phyloP scores from a whole-genome alignment of 495 filamentous ascomycete genomes.

The Letharia lupina region DNA sequence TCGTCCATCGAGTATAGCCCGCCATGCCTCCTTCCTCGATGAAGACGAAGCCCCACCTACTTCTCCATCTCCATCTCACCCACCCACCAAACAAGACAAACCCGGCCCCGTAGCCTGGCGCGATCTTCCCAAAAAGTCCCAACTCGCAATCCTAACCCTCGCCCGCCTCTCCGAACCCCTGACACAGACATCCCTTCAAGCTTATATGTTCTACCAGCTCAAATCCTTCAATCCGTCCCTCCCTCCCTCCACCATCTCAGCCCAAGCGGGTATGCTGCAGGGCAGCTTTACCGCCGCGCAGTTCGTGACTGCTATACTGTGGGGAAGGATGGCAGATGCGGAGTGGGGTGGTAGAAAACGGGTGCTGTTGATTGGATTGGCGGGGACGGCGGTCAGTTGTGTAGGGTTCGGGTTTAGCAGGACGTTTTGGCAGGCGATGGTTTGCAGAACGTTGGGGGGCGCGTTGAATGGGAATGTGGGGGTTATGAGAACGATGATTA shows the following conservation, averaged over 20 bases:
- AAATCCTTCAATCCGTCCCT: constrained; percentile 59
- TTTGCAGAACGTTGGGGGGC: constrained; percentile 67
- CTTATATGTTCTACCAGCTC: constrained; percentile 75
- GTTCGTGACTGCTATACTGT: constrained; percentile 76
- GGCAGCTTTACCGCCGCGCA: constrained; percentile 76
- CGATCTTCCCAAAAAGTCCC: constrained; percentile 63
- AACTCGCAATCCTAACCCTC: constrained; percentile 65
- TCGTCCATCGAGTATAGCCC: constrained; percentile 13
- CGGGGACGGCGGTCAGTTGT: constrained; percentile 62
- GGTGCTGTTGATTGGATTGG: constrained; percentile 65
- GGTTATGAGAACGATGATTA: constrained; percentile 74
- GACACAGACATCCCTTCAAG: constrained; percentile 37
- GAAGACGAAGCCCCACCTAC: constrained; percentile 4
- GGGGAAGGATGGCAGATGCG: constrained; percentile 70
- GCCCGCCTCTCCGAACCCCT: constrained; percentile 51
- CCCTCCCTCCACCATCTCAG: constrained; percentile 60
- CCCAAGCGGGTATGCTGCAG: constrained; percentile 69
- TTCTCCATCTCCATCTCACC: not conserved
- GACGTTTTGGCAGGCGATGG: constrained; percentile 60
- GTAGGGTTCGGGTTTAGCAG: constrained; percentile 75
- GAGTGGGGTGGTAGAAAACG: constrained; percentile 63
- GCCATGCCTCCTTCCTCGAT: constrained; percentile 15
- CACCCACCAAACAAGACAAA: constrained; percentile 15
- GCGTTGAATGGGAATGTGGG: constrained; percentile 76
- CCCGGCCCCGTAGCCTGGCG: constrained; percentile 53